Evolutionary conservation across 129 eudicot genomes (phyloP).

Genomic region (Lactuca saligna): DNA sequence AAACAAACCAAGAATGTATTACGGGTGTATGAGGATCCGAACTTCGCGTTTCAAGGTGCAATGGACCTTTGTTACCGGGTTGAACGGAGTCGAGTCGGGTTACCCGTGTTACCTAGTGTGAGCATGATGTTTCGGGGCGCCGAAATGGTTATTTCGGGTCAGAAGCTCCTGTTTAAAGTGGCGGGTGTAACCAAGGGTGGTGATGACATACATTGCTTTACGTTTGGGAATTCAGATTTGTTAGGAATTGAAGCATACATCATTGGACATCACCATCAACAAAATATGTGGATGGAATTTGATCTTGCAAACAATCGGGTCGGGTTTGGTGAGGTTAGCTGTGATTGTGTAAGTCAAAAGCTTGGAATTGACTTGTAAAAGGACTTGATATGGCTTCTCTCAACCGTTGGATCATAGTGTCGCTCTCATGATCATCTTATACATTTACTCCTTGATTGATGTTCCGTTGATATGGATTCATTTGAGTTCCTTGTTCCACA

Average conservation of each 20-base stretch:
- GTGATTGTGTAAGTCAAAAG: conserved; percentile 64
- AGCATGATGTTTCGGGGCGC: conserved; percentile 73
- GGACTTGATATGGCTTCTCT: background rate
- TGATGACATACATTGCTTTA: conserved; percentile 72
- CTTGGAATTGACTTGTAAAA: conserved; percentile 45
- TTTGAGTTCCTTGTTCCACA: background rate
- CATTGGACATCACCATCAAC: conserved; percentile 92
- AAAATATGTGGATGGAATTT: conserved; percentile 88
- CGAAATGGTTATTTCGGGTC: conserved; percentile 68
- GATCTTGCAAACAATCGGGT: conserved; percentile 68
- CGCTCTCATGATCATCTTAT: background rate
- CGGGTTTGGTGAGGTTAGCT: conserved; percentile 78
- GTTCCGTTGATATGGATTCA: background rate
- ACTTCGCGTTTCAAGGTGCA: conserved; percentile 83
- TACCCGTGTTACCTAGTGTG: conserved; percentile 65
- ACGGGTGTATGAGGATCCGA: conserved; percentile 63
- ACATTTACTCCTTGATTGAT: background rate
- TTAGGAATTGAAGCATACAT: conserved; percentile 73
- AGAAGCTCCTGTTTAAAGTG: conserved; percentile 55
- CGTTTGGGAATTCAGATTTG: conserved; percentile 88
- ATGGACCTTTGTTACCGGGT: conserved; percentile 84
- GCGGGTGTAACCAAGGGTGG: conserved; percentile 47
- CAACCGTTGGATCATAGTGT: conserved; percentile 14
- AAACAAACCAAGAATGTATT: conserved; percentile 55
- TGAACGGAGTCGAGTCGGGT: conserved; percentile 29